A percentile compares a stretch with the other conserved stretches of the same genome.
Evolutionary conservation across 805 yeast genomes (phyloP).

Genomic region (Suhomyces tanzawaensis): DNA sequence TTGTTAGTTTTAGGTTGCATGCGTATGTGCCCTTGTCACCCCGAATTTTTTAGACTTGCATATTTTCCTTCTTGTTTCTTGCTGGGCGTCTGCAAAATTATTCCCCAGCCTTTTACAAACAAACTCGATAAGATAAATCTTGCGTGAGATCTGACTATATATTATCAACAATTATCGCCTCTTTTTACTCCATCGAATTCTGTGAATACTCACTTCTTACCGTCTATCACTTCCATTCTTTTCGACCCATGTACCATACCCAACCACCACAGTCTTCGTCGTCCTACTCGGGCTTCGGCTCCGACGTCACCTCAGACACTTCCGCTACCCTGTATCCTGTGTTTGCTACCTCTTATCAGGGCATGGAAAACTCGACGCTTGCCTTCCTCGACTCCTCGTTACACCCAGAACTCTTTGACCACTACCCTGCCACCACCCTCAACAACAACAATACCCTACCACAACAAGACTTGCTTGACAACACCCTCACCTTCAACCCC

Average conservation of each 20-base stretch:
- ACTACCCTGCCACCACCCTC: neutral
- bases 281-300: neutral
- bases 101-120: neutral
- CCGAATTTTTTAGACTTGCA: no score
- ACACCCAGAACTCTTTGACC: neutral
- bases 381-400: neutral
- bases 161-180: no score
- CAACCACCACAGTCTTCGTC: neutral
- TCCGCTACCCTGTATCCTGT: neutral
- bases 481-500: neutral
- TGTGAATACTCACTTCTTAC: neutral
- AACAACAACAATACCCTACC: neutral
- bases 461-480: neutral
- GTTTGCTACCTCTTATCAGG: neutral
- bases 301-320: neutral
- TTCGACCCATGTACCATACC: neutral
- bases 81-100: neutral
- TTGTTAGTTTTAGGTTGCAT: no score
- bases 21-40: no score
- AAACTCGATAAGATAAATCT: neutral
- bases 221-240: neutral
- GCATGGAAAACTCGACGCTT: neutral
- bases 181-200: neutral
- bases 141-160: neutral
- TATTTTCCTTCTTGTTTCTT: no score